Evolutionary conservation across 1,139 yeast species (phyloP).

Genomic region (Hansenula sp.): DNA sequence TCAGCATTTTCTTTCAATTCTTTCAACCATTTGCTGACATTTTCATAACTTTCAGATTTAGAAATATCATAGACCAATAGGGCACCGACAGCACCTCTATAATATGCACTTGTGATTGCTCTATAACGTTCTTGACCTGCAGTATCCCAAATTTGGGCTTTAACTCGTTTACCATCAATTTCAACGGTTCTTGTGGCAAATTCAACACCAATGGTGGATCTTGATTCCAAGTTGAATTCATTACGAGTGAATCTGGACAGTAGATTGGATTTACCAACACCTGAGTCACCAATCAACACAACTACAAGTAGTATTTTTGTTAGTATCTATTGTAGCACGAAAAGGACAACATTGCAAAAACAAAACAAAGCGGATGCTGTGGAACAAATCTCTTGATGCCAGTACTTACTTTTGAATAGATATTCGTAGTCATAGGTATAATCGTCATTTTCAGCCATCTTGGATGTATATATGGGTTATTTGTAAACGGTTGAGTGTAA

Average conservation of each 20-base stretch:
- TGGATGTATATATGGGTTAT: not conserved
- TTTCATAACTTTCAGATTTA: slow-evolving; percentile 88
- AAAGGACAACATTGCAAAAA: not conserved
- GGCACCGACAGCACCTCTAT: slow-evolving; percentile 98
- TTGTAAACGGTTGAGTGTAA: not conserved
- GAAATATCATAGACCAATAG: slow-evolving; percentile 93
- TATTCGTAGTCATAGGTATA: slow-evolving; percentile 93
- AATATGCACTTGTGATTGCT: slow-evolving; percentile 96
- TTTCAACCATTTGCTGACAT: slow-evolving; percentile 91
- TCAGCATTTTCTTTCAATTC: slow-evolving; percentile 97
- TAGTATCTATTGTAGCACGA: slow-evolving; percentile 8
- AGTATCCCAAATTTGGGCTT: slow-evolving; percentile 99
- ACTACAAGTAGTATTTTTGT: slow-evolving; percentile 41
- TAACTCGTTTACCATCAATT: slow-evolving; percentile 91
- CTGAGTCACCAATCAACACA: slow-evolving; percentile 95
- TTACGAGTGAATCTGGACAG: slow-evolving; percentile 92
- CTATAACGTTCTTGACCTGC: slow-evolving; percentile 99
- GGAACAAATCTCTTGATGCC: not conserved
- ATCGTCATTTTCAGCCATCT: slow-evolving; percentile 50
- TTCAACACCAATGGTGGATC: slow-evolving; percentile 96
- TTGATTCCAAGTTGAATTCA: slow-evolving; percentile 91
- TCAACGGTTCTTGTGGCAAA: slow-evolving; percentile 96
- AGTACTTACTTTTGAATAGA: slow-evolving; percentile 70
- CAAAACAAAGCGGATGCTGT: not conserved
- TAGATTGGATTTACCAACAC: slow-evolving; percentile 95